These are phyloP conservation scores for Sporothrix variecibatus DNA, from an alignment of 2,329 filamentous ascomycete species.

Conservation along the genomic window DNA sequence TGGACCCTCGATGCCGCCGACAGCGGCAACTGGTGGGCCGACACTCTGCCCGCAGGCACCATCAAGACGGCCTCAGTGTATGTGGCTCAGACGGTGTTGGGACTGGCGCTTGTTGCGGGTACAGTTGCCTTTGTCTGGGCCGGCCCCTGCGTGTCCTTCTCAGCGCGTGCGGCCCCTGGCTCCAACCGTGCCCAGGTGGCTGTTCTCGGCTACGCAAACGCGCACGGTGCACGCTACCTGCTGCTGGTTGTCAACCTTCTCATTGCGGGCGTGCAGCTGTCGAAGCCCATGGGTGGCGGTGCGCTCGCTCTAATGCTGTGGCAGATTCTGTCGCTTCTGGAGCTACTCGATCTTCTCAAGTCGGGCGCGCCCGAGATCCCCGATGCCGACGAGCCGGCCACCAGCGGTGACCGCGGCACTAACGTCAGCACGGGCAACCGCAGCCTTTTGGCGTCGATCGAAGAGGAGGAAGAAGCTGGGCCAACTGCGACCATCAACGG, in stretches of 20 bases:
- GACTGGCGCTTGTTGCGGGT: slow-evolving; percentile 78
- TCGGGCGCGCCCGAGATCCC: slow-evolving; percentile 41
- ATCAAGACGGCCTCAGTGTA: slow-evolving; percentile 76
- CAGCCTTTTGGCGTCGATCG: slow-evolving; percentile 24
- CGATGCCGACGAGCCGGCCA: not conserved
- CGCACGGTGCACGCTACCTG: slow-evolving; percentile 88
- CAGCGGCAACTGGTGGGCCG: slow-evolving; percentile 76
- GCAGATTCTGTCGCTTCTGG: slow-evolving; percentile 80
- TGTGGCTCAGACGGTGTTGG: slow-evolving; percentile 78
- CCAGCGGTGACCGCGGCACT: not conserved
- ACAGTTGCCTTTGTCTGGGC: slow-evolving; percentile 84
- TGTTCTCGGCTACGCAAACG: slow-evolving; percentile 88
- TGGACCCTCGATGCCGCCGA: slow-evolving; percentile 91
- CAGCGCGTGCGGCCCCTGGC: slow-evolving; percentile 50
- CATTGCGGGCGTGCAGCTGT: slow-evolving; percentile 73
- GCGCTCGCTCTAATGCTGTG: slow-evolving; percentile 80
- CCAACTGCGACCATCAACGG: not conserved
- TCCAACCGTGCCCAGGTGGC: slow-evolving; percentile 60
- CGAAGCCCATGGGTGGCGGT: slow-evolving; percentile 92
- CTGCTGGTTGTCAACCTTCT: slow-evolving; percentile 79
- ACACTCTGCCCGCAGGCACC: slow-evolving; percentile 52
- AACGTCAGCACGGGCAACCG: slow-evolving; percentile 5
- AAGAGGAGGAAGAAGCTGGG: slow-evolving; percentile 18
- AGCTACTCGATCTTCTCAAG: slow-evolving; percentile 62
- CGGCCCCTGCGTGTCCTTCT: slow-evolving; percentile 78